Evolutionary conservation across 345 rosid genomes (phyloP).

Genomic region (Lumnitzera racemosa): DNA sequence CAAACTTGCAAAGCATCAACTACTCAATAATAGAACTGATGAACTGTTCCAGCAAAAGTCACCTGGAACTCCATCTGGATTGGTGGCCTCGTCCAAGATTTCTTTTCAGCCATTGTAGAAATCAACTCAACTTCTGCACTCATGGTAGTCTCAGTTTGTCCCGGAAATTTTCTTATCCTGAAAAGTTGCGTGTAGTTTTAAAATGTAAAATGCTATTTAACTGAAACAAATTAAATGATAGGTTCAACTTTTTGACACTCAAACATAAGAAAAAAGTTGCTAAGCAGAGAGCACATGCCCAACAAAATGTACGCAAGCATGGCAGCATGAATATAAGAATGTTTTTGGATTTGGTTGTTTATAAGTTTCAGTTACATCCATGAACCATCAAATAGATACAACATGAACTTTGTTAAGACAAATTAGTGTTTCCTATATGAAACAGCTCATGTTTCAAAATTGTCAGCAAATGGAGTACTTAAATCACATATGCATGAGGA

Average conservation of each 20-base stretch:
- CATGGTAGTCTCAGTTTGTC: slow-evolving; percentile 95
- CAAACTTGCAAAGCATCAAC: background rate
- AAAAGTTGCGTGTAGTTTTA: slow-evolving; percentile 2
- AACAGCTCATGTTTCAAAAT: background rate
- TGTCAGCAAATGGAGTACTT: no score
- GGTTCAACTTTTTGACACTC: no score
- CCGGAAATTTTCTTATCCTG: slow-evolving; percentile 97
- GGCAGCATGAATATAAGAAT: no score
- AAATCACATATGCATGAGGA: no score
- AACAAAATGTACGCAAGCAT: no score
- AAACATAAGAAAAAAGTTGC: no score
- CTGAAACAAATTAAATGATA: background rate
- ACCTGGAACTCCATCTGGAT: slow-evolving; percentile 99
- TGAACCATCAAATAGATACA: no score
- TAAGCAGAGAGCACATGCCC: no score
- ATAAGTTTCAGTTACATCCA: no score
- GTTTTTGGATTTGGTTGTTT: no score
- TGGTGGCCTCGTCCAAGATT: slow-evolving; percentile 95
- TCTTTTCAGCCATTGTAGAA: slow-evolving; percentile 90
- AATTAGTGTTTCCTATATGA: no score
- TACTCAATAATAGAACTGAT: slow-evolving; percentile 4
- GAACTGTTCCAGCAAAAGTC: slow-evolving; percentile 8
- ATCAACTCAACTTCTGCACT: slow-evolving; percentile 97
- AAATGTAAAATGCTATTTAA: background rate
- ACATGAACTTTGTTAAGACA: no score